These are phyloP conservation scores for Scedosporium minutisporum DNA, from an alignment of 2,329 filamentous ascomycete species.

Conservation along the genomic window DNA sequence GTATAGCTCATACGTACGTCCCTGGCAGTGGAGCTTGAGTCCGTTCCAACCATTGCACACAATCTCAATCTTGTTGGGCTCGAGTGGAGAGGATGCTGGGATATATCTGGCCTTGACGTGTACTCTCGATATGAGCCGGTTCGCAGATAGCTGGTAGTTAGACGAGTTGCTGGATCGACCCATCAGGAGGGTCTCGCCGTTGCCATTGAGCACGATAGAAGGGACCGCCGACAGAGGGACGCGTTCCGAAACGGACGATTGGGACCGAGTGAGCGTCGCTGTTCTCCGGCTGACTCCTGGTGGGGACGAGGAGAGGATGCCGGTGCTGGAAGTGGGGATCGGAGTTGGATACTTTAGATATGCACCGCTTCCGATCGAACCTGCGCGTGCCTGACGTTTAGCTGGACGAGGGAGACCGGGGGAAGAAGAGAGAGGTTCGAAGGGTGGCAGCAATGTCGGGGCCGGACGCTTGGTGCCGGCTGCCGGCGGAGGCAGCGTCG, in stretches of 20 bases:
- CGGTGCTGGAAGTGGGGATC: slow-evolving; percentile 85
- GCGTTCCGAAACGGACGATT: slow-evolving; percentile 47
- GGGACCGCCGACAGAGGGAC: slow-evolving; percentile 75
- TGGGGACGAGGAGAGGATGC: slow-evolving; percentile 80
- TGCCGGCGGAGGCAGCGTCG: slow-evolving; percentile 19
- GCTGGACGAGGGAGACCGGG: slow-evolving; percentile 58
- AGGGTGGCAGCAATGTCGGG: slow-evolving; percentile 64
- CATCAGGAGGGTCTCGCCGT: slow-evolving; percentile 76
- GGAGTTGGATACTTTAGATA: slow-evolving; percentile 80
- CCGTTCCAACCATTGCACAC: slow-evolving; percentile 95
- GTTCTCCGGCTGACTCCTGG: slow-evolving; percentile 35
- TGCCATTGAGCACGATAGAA: slow-evolving; percentile 68
- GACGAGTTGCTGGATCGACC: slow-evolving; percentile 91
- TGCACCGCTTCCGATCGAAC: slow-evolving; percentile 26
- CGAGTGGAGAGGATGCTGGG: slow-evolving; percentile 54
- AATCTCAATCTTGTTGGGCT: slow-evolving; percentile 74
- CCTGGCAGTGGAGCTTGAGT: slow-evolving; percentile 83
- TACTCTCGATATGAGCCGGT: slow-evolving; percentile 84
- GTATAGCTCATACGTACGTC: slow-evolving; percentile 71
- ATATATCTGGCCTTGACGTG: slow-evolving; percentile 85
- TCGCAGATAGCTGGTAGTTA: slow-evolving; percentile 88
- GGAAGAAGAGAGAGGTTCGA: slow-evolving; percentile 72
- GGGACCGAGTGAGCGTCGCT: slow-evolving; percentile 25
- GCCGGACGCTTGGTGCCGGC: slow-evolving; percentile 51
- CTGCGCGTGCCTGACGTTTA: slow-evolving; percentile 54